A percentile compares a stretch with the other conserved stretches of the same genome.
phyloP scores from a whole-genome alignment of 306 rosid genomes.

The Luffa acutangula region DNA sequence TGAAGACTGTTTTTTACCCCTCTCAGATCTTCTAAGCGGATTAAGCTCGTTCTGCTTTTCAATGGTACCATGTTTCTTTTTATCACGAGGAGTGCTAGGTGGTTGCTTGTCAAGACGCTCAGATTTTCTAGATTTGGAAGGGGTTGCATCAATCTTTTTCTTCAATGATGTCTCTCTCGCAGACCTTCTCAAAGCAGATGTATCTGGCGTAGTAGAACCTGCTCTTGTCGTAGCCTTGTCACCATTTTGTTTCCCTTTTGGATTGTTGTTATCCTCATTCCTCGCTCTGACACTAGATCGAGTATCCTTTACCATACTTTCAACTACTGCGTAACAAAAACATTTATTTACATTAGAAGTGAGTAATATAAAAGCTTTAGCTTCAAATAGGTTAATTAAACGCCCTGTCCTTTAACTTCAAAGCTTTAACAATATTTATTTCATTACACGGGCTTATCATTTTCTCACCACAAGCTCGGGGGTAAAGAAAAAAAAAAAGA shows the following conservation, averaged over 20 bases:
- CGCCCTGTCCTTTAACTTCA: neutral
- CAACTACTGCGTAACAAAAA: conserved; percentile 6
- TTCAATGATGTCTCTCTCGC: conserved; percentile 27
- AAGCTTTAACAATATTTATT: neutral
- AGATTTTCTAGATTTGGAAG: conserved; percentile 32
- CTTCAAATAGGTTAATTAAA: neutral
- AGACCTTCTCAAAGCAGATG: conserved; percentile 47
- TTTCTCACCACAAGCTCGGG: neutral
- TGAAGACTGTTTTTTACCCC: conserved; percentile 24
- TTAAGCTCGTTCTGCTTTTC: conserved; percentile 33
- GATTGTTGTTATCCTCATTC: conserved; percentile 27
- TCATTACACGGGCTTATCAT: neutral
- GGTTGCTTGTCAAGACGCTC: conserved; percentile 26
- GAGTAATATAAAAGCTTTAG: neutral
- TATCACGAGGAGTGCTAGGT: conserved; percentile 17
- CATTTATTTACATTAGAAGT: neutral
- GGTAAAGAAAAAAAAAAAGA: neutral
- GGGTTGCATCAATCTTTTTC: conserved; percentile 20
- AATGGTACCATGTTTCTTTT: conserved; percentile 27
- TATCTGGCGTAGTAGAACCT: conserved; percentile 16
- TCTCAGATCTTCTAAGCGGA: conserved; percentile 48
- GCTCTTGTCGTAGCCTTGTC: conserved; percentile 26
- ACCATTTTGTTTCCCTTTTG: conserved; percentile 18
- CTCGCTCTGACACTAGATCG: conserved; percentile 32
- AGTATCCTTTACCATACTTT: conserved; percentile 44